Evolutionary conservation across 2,329 filamentous ascomycete species (phyloP).

Genomic region (Drechmeria coniospora): DNA sequence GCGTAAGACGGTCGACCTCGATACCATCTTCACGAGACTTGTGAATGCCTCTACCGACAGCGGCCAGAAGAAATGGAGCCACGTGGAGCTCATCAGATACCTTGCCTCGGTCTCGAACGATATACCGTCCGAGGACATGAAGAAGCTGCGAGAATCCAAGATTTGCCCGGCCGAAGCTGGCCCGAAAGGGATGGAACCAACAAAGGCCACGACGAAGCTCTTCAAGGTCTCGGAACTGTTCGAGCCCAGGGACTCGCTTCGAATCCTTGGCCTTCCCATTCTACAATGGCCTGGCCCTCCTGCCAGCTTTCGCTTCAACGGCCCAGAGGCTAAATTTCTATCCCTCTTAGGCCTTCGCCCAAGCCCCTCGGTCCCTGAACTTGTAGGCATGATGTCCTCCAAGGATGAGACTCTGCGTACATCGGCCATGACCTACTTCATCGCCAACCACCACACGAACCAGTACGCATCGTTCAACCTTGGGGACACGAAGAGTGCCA

Average conservation of each 20-base stretch:
- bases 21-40: constrained; percentile 80
- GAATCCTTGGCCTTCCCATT: constrained; percentile 57
- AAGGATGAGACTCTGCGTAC: constrained; percentile 42
- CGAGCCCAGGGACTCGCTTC: constrained; percentile 57
- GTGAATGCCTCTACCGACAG: constrained; percentile 42
- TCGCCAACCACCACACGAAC: constrained; percentile 64
- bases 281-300: constrained; percentile 63
- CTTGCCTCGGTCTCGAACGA: constrained; percentile 79
- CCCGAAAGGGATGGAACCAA: constrained; percentile 36
- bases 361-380: constrained; percentile 54
- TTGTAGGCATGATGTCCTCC: constrained; percentile 65
- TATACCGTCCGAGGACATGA: constrained; percentile 70
- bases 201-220: constrained; percentile 33
- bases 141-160: constrained; percentile 58
- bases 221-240: constrained; percentile 69
- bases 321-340: constrained; percentile 62
- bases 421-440: constrained; percentile 66
- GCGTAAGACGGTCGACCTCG: constrained; percentile 86
- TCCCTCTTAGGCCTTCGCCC: constrained; percentile 55
- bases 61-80: constrained; percentile 63
- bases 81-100: constrained; percentile 89
- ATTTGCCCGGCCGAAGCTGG: constrained; percentile 69
- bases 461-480: constrained; percentile 54
- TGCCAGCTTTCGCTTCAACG: constrained; percentile 46
- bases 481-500: constrained; percentile 35